Conservation (phyloP, 805 yeast genomes). For the Saccharomycopsis vini region DNA sequence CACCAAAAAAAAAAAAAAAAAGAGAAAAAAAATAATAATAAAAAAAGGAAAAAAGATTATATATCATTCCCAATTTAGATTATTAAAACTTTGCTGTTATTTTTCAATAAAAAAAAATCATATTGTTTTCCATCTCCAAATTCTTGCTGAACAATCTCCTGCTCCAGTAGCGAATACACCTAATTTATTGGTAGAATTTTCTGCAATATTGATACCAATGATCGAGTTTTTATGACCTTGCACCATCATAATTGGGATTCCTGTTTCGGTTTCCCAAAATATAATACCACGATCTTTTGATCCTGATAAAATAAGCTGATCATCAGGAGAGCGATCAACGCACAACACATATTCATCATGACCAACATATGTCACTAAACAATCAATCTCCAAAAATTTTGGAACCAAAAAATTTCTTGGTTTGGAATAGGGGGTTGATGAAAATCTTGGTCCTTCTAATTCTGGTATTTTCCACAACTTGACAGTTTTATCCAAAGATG, state of each 20-base stretch:
- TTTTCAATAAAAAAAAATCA: too few relatives aligned
- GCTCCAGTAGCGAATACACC: slow-evolving; percentile 94
- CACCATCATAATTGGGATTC: slow-evolving; percentile 88
- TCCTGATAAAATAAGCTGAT: slow-evolving; percentile 84
- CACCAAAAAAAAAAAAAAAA: too few relatives aligned
- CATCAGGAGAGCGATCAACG: slow-evolving; percentile 90
- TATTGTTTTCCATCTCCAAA: slow-evolving; percentile 67
- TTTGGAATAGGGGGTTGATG: slow-evolving; percentile 26
- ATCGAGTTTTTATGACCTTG: slow-evolving; percentile 97
- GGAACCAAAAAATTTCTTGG: too few relatives aligned
- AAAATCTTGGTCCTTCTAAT: slow-evolving; percentile 32
- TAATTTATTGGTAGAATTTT: slow-evolving; percentile 57
- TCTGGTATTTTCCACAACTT: slow-evolving; percentile 89
- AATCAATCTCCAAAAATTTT: too few relatives aligned
- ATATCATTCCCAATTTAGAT: too few relatives aligned
- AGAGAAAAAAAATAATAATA: too few relatives aligned
- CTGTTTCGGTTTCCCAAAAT: slow-evolving; percentile 89
- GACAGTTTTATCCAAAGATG: slow-evolving; percentile 91
- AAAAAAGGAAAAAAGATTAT: too few relatives aligned
- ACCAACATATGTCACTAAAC: slow-evolving; percentile 90
- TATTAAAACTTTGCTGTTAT: too few relatives aligned
- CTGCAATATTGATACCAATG: slow-evolving; percentile 86
- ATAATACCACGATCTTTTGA: slow-evolving; percentile 96
- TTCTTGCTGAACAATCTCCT: slow-evolving; percentile 95
- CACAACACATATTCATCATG: slow-evolving; percentile 93